Conservation (phyloP, 345 rosid genomes). For the Euphorbia pulcherrima region DNA sequence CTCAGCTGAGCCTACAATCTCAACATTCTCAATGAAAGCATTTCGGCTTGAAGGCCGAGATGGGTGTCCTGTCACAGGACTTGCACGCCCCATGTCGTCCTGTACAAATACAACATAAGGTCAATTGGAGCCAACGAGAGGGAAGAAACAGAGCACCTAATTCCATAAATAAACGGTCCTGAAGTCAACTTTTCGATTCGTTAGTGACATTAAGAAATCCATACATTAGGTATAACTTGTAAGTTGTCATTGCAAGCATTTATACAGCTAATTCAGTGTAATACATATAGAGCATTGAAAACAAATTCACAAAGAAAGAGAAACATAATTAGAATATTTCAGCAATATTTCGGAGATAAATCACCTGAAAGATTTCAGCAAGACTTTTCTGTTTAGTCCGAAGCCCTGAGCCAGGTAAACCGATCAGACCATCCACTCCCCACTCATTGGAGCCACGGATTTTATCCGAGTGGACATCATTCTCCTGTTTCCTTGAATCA, state of each 20-base stretch:
- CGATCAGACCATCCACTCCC: conserved; percentile 77
- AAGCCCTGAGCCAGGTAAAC: conserved; percentile 61
- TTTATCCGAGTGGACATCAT: conserved; percentile 42
- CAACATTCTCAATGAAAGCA: conserved; percentile 62
- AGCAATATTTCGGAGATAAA: conserved; percentile 3
- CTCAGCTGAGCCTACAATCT: conserved; percentile 35
- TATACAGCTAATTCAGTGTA: not conserved
- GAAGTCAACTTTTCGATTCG: conserved; percentile 5
- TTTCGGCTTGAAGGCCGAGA: conserved; percentile 82
- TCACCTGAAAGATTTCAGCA: conserved; percentile 80
- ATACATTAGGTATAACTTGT: not conserved
- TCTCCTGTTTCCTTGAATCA: conserved; percentile 55
- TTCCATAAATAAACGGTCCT: not conserved
- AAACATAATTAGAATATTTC: not conserved
- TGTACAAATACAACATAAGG: conserved; percentile 24
- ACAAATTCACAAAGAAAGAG: conserved; percentile 1
- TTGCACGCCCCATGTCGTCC: conserved; percentile 56
- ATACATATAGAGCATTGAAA: conserved; percentile 1
- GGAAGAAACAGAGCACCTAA: not conserved
- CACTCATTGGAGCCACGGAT: conserved; percentile 50
- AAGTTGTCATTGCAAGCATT: not conserved
- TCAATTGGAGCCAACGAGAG: not conserved
- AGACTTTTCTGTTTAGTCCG: conserved; percentile 72
- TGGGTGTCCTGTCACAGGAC: conserved; percentile 35
- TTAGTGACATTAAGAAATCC: conserved; percentile 8